phyloP scores from a whole-genome alignment of 2,329 filamentous ascomycete species.

The Fusarium bulbicola region DNA sequence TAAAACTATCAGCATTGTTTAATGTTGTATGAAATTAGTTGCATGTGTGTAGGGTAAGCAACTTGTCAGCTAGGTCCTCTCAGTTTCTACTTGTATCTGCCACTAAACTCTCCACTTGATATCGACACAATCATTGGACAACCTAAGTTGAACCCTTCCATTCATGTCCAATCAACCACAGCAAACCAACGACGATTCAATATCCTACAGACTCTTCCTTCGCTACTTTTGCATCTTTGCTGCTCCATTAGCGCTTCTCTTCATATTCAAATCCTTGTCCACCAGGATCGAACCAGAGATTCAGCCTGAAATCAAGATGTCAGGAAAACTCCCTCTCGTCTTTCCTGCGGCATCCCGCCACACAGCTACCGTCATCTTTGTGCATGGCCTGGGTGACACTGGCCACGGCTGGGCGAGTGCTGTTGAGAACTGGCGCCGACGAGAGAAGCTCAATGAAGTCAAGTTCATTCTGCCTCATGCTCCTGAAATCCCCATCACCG shows the following conservation, averaged over 20 bases:
- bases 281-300: not conserved
- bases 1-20: not conserved
- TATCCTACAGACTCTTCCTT: constrained; percentile 1
- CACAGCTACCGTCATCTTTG: constrained; percentile 93
- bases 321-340: constrained; percentile 63
- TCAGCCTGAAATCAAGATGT: constrained; percentile 23
- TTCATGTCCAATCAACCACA: constrained; percentile 24
- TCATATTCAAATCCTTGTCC: not conserved
- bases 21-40: not conserved
- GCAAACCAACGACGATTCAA: constrained; percentile 10
- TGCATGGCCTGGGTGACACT: constrained; percentile 89
- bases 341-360: constrained; percentile 84
- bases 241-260: constrained; percentile 5
- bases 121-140: constrained; percentile 20
- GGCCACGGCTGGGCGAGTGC: constrained; percentile 82
- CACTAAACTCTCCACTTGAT: constrained; percentile 24
- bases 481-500: constrained; percentile 85
- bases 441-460: constrained; percentile 84
- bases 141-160: constrained; percentile 1
- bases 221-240: constrained; percentile 23
- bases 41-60: constrained; percentile 1
- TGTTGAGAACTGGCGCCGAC: constrained; percentile 86
- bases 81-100: not conserved
- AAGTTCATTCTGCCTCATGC: constrained; percentile 96
- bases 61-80: not conserved